Evolutionary conservation across 2,329 filamentous ascomycete species (phyloP), one percentile per base, ranked within the genome.

Genomic region (Aspergillus latus): DNA sequence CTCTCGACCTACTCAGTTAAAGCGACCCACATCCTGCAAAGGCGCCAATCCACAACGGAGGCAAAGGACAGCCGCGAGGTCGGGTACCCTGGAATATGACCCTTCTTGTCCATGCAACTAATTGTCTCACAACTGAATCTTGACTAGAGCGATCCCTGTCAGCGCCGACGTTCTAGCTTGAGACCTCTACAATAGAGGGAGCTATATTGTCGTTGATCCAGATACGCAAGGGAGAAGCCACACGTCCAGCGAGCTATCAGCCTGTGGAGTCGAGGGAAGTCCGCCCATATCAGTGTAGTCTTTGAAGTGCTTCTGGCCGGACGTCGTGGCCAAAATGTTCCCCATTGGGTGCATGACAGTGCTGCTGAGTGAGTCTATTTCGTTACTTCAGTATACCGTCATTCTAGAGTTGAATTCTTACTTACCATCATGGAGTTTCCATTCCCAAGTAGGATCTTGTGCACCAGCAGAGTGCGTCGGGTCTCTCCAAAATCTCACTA

Each of bases 401-500:
- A 57, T 32, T 61, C 36, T 37, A 30, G 7, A 2, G 8, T 52
- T 6, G 13, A 8, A 10, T 29, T 10, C 28, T 36, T 28, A 63
- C 69, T 66, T 59, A 78, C 77, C 77, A 59, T 77, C 67, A 64
- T 82, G 79, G 4, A 77, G 67, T 36, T 75, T 67, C 61, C 74
- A 74, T 57, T 75, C 73, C 62, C 69, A 75, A 58, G 75, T 72
- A 2, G 81, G 75, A 16, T 69, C 61, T 36, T 78, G 67, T 3
- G 70, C 67, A 8, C 76, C 80, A 53, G 73, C 73, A 16, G 62
- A 64, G 39, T 66, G 62, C n/a, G 75, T 70, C 1, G 79, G 74
- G 56, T 79, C 72, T 42, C 68, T 72, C 82, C 82, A 84, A 52
- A 77, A 71, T 56, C 81, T 73, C 53, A 83, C 73, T 15, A 62